phyloP scores from a whole-genome alignment of 208 protist species.

The Leptomonas pyrrhocoris region DNA sequence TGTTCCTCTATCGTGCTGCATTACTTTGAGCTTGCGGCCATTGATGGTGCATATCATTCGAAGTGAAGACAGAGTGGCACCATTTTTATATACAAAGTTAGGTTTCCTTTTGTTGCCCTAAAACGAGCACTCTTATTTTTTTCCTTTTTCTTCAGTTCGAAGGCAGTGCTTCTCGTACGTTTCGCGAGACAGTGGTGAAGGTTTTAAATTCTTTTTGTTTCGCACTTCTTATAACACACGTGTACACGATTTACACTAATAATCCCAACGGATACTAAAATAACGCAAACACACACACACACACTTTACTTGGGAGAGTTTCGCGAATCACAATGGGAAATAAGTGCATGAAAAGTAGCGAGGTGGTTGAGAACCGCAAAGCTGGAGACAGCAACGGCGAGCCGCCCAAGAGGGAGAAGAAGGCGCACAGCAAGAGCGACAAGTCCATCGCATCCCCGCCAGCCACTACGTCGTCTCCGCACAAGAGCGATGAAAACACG shows the following conservation, averaged over 20 bases:
- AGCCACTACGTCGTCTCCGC: background rate
- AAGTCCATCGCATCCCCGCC: conserved; percentile 8
- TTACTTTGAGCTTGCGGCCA: too few relatives aligned
- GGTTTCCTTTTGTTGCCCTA: background rate
- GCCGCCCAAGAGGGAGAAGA: conserved; percentile 19
- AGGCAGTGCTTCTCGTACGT: background rate
- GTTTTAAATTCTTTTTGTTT: background rate
- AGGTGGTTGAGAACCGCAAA: conserved; percentile 28
- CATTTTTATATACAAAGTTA: too few relatives aligned
- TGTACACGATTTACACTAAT: background rate
- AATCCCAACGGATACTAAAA: background rate
- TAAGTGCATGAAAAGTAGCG: conserved; percentile 38
- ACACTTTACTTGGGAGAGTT: background rate
- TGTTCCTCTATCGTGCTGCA: too few relatives aligned
- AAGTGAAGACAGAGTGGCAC: too few relatives aligned
- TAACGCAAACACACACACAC: background rate
- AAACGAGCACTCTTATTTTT: background rate
- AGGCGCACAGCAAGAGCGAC: conserved; percentile 23
- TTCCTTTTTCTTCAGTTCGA: background rate
- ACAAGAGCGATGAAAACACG: background rate
- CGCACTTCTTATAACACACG: background rate
- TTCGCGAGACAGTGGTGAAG: too few relatives aligned
- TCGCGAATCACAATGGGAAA: conserved; percentile 33
- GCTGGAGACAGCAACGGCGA: conserved; percentile 7
- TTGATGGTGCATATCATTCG: too few relatives aligned